Base-by-base conservation (phyloP, 768 basidiomycete genomes). In the Tricholoma furcatifolium region DNA sequence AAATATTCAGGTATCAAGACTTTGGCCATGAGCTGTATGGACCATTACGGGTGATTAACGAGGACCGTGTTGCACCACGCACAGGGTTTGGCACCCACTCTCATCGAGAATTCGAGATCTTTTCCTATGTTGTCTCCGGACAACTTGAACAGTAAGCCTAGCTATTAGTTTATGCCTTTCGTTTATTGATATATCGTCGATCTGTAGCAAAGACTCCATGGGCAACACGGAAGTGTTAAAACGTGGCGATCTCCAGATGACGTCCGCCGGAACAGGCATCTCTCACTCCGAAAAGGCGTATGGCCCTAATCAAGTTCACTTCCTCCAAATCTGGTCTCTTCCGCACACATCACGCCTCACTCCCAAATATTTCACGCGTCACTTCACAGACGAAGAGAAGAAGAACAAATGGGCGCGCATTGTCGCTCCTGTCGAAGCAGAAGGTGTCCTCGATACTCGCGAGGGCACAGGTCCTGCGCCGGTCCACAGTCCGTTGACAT, bases 221-320 rank as follows among this genome's bases (percentile, higher is more conserved):
- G 87, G 87, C 35, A 96, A 96, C 71, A 79, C 80, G 49, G 96
- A 98, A 67, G 77, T 94, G 53, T 81, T 98, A 65, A 85, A 85
- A 65, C 84, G 93, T 14, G 96, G 96, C 1, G 88, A 93, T 60
- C 60, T 98, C 30, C 95, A 98, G 67, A 82, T 97, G 72, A 94
- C 94, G 2, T 92, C 88, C 1, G 85, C 95, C 0, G 95, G 95
- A 9, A 94, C 88, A 0, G 96, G 96, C 3, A 96, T 98, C 62
- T 77, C 84, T 0, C 95, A 98, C 68, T 87, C 85, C 27, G 79
- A 82, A 64, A 77, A 78, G 41, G 68, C 75, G 1, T 62, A 78
- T 50, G 76, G 78, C 17, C 43, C 62, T 32, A 66, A 66, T 35
- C 69, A 68, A 45, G 78, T 76, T 4, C 80, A 80, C 55, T 80